These are phyloP conservation scores for Cryphonectria nitschkei DNA, from an alignment of 2,329 filamentous ascomycete species.

Conservation along the genomic window DNA sequence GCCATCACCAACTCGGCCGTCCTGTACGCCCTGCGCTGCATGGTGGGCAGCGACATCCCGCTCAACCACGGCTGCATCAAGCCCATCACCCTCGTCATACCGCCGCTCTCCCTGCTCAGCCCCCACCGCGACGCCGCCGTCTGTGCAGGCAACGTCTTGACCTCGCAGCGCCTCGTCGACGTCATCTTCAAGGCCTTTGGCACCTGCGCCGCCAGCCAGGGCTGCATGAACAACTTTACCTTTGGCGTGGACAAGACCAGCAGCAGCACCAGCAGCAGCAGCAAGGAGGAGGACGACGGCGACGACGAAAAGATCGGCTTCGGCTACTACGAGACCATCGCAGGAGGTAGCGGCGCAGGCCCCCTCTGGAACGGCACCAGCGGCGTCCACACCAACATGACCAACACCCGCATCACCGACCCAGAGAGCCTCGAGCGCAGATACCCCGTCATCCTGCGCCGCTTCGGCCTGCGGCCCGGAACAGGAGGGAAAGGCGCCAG, in stretches of 20 bases:
- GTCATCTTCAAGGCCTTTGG: slow-evolving; percentile 37
- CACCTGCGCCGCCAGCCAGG: slow-evolving; percentile 34
- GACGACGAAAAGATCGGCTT: slow-evolving; percentile 18
- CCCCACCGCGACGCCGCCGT: slow-evolving; percentile 32
- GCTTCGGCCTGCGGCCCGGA: slow-evolving; percentile 34
- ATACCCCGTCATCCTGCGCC: slow-evolving; percentile 38
- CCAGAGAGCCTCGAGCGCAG: slow-evolving; percentile 39
- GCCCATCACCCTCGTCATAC: slow-evolving; percentile 38
- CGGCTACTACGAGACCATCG: slow-evolving; percentile 38
- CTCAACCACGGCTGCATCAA: slow-evolving; percentile 42
- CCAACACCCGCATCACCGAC: slow-evolving; percentile 38
- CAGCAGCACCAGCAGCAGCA: slow-evolving; percentile 12
- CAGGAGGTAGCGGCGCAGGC: slow-evolving; percentile 39
- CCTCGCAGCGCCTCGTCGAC: slow-evolving; percentile 38
- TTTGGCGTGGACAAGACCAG: slow-evolving; percentile 32
- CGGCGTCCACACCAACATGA: slow-evolving; percentile 33
- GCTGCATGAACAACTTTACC: slow-evolving; percentile 38
- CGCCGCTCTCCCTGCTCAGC: slow-evolving; percentile 38
- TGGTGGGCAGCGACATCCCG: slow-evolving; percentile 40
- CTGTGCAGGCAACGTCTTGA: slow-evolving; percentile 46
- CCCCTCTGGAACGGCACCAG: slow-evolving; percentile 34
- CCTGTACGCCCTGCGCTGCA: slow-evolving; percentile 40
- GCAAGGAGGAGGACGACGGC: slow-evolving; percentile 30
- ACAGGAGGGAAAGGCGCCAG: slow-evolving; percentile 37
- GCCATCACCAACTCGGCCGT: slow-evolving; percentile 36